Evolutionary conservation across 2,329 filamentous ascomycete genomes (phyloP), one percentile per base, ranked within the genome.

Genomic region (Cyphellophora attinorum): DNA sequence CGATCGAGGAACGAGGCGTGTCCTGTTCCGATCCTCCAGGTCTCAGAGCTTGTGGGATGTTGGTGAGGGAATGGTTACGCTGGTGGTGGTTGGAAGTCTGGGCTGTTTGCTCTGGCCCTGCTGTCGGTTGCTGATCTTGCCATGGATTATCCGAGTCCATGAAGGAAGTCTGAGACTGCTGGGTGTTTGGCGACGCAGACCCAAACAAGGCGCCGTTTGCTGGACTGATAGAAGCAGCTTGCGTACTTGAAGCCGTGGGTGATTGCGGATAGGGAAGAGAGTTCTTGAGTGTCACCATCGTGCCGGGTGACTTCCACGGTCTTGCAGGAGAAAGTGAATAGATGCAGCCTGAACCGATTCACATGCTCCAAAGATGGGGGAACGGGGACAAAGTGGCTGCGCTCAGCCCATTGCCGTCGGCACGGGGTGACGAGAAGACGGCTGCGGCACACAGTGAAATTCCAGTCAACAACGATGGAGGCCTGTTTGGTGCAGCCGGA

Each of bases 81-180:
- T 27, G 29, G 30, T 10, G 19, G 14, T 29, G n/a, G n/a, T n/a
- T 21, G 5, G 19, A 31, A 6, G 36, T 18, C 16, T 28, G 17
- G 28, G 19, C 30, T 4, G 27, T 5, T 17, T 41, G 42, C 27
- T 41, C 37, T 33, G 27, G 16, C 39, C 42, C 23, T 38, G 35
- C 33, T 40, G 37, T n/a, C 35, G 33, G n/a, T 31, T 33, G 27
- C 10, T 35, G 25, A 36, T 49, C 41, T 11, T 38, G 39, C 48
- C 48, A 50, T 12, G 48, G 48, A 32, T 50, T 50, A 27, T 42
- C 41, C 31, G 37, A 33, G n/a, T 44, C 42, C n/a, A 45, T 31
- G 25, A 39, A 44, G 21, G 27, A 14, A 10, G 33, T 29, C 5
- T 28, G 11, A 21, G 19, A 12, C 11, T 33, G 27, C 27, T 27